phyloP scores from a whole-genome alignment of 495 filamentous ascomycete species.

The Podospora pseudopauciseta region DNA sequence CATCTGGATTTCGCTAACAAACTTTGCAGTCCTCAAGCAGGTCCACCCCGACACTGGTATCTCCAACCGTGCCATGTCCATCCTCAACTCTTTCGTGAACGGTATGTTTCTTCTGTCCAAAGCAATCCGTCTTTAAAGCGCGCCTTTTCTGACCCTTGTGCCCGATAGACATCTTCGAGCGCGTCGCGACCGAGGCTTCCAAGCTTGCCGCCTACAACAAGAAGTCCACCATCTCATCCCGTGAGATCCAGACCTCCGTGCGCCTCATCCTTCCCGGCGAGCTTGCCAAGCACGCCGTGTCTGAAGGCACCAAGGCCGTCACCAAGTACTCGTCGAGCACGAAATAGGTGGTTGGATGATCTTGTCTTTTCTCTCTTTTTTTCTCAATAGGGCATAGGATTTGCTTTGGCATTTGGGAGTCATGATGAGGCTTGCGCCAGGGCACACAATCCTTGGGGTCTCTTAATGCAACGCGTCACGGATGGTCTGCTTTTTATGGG shows the following conservation, averaged over 20 bases:
- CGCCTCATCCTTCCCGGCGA: slow-evolving; percentile 97
- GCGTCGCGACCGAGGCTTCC: slow-evolving; percentile 95
- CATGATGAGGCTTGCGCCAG: slow-evolving; percentile 59
- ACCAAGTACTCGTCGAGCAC: slow-evolving; percentile 99
- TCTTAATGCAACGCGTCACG: slow-evolving; percentile 80
- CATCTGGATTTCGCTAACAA: slow-evolving; percentile 16
- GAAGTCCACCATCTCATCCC: slow-evolving; percentile 99
- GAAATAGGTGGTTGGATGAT: slow-evolving; percentile 64
- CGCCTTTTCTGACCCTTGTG: slow-evolving; percentile 31
- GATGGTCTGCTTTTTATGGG: slow-evolving; percentile 76
- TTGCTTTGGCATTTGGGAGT: slow-evolving; percentile 55
- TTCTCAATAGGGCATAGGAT: slow-evolving; percentile 48
- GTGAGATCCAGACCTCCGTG: slow-evolving; percentile 99
- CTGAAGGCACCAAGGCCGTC: slow-evolving; percentile 98
- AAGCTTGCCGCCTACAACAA: slow-evolving; percentile 99
- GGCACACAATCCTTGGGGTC: slow-evolving; percentile 61
- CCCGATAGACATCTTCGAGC: slow-evolving; percentile 91
- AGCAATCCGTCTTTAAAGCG: slow-evolving; percentile 5
- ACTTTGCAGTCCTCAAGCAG: slow-evolving; percentile 86
- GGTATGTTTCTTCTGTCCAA: slow-evolving; percentile 55
- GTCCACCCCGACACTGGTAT: slow-evolving; percentile 99
- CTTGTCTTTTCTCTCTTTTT: slow-evolving; percentile 42
- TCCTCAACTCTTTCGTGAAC: slow-evolving; percentile 99
- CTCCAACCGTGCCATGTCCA: slow-evolving; percentile 99
- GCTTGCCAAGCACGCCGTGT: slow-evolving; percentile 98